phyloP scores from a whole-genome alignment of 306 rosid genomes.

The Hippophae gyantsensis region DNA sequence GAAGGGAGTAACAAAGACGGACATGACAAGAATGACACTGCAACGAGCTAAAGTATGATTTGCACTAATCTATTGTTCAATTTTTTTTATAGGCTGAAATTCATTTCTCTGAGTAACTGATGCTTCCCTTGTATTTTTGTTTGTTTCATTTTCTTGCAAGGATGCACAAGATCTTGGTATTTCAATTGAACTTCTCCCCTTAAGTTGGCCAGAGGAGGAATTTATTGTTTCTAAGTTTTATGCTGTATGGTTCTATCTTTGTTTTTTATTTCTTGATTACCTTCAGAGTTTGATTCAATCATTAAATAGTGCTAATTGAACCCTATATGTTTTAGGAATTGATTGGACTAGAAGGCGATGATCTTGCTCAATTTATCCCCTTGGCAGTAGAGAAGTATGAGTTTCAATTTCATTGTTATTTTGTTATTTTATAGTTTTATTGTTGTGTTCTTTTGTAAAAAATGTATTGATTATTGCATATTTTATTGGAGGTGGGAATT shows the following conservation, averaged over 20 bases:
- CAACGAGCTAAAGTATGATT: conserved; percentile 78
- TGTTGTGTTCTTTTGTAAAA: not conserved
- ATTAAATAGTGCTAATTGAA: conserved; percentile 8
- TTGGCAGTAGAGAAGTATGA: conserved; percentile 62
- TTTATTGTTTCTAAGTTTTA: conserved; percentile 62
- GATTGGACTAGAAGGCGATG: conserved; percentile 65
- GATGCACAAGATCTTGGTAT: conserved; percentile 93
- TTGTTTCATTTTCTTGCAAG: conserved; percentile 23
- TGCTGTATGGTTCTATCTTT: conserved; percentile 46
- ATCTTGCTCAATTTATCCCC: conserved; percentile 51
- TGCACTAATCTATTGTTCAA: conserved; percentile 2
- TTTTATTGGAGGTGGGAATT: not conserved
- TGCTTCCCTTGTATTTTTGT: conserved; percentile 4
- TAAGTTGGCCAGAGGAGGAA: conserved; percentile 43
- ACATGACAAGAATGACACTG: conserved; percentile 74
- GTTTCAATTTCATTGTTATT: conserved; percentile 4
- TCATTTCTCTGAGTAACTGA: conserved; percentile 5
- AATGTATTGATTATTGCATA: not conserved
- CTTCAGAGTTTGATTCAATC: conserved; percentile 6
- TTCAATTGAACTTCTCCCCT: conserved; percentile 78
- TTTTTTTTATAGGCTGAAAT: conserved; percentile 12
- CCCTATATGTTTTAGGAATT: conserved; percentile 47
- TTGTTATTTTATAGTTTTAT: conserved; percentile 7
- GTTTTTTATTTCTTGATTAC: conserved; percentile 5
- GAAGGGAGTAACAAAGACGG: conserved; percentile 58